phyloP scores from a whole-genome alignment of 495 filamentous ascomycete genomes.

The Neurospora africana region DNA sequence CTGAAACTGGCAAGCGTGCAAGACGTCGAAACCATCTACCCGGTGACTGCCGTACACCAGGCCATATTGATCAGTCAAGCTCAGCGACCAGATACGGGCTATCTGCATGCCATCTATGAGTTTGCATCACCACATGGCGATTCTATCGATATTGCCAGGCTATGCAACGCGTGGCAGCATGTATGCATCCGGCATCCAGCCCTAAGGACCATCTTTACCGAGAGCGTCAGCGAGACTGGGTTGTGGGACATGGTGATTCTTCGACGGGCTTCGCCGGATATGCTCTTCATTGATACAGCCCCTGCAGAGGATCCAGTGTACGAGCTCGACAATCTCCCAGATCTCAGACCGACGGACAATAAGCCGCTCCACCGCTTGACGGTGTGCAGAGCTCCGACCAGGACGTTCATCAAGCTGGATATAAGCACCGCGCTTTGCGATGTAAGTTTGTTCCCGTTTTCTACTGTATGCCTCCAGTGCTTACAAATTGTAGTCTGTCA shows the following conservation, averaged over 20 bases:
- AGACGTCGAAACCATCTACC: constrained; percentile 46
- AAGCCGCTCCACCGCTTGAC: constrained; percentile 36
- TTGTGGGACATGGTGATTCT: constrained; percentile 35
- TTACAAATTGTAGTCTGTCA: constrained; percentile 20
- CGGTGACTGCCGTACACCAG: constrained; percentile 58
- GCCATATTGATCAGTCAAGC: constrained; percentile 53
- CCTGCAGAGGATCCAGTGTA: constrained; percentile 30
- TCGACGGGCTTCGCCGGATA: constrained; percentile 30
- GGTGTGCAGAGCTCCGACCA: constrained; percentile 31
- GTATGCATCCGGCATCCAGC: constrained; percentile 29
- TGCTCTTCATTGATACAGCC: constrained; percentile 37
- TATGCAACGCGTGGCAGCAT: constrained; percentile 36
- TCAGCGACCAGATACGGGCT: constrained; percentile 47
- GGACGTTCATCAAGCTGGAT: constrained; percentile 36
- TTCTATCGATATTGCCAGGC: constrained; percentile 29
- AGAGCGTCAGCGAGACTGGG: constrained; percentile 29
- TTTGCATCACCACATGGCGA: constrained; percentile 33
- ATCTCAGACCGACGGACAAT: constrained; percentile 22
- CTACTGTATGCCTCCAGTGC: not conserved
- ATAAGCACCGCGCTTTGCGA: constrained; percentile 37
- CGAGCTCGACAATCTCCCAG: constrained; percentile 31
- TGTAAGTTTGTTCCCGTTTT: constrained; percentile 1
- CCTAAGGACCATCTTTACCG: constrained; percentile 34
- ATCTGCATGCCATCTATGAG: constrained; percentile 51
- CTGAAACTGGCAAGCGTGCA: constrained; percentile 35